Evolutionary conservation across 2,329 filamentous ascomycete genomes (phyloP), one percentile per base, ranked within the genome.

Genomic region (Endothia cerciana): DNA sequence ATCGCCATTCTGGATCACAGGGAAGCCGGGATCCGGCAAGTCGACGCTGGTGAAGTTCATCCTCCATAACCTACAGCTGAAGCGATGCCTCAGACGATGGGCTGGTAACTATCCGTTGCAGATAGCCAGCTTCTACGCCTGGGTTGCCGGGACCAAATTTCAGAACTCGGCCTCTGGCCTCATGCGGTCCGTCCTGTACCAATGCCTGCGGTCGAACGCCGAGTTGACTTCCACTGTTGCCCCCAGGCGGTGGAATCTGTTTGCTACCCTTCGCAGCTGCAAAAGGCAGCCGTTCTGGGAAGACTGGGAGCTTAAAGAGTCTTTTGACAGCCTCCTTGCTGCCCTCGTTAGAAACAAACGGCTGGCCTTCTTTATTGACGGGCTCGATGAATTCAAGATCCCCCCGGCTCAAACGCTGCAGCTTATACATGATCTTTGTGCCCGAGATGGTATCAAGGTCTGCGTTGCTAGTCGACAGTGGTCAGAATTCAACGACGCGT

Each of bases 11-110:
- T 51, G 47, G 47, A 19, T 51, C 47, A 51, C 47, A 3, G 47
- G 47, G 10, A 51, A 51, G 13, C 47, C 47, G 28, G 47, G 47
- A 4, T 30, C 47, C 22, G 47, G 47, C 15, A 51, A 51, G 25
- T 51, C 47, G 47, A 51, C 47, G 13, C 25, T 51, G 47, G 17
- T 51, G 47, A 51, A 51, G 15, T 51, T 28, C 6, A 51, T 51
- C 11, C 22, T 51, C 22, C 4, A 30, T 10, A 51, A 22, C 11
- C 22, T n/a, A 25, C 8, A 28, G 10, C 45, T 49, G 22, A 5
- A n/a, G 4, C 3, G 15, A n/a, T 3, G 45, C 10, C 45, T 49
- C 22, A n/a, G 2, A 22, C 25, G 22, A 10, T 49, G 45, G 45
- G 45, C 45, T 25, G 10, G 22, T 4, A n/a, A n/a, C 45, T 25